Evolutionary conservation across 192 early-diverging fungal genomes (phyloP).

Genomic region (Coemansia sp.): DNA sequence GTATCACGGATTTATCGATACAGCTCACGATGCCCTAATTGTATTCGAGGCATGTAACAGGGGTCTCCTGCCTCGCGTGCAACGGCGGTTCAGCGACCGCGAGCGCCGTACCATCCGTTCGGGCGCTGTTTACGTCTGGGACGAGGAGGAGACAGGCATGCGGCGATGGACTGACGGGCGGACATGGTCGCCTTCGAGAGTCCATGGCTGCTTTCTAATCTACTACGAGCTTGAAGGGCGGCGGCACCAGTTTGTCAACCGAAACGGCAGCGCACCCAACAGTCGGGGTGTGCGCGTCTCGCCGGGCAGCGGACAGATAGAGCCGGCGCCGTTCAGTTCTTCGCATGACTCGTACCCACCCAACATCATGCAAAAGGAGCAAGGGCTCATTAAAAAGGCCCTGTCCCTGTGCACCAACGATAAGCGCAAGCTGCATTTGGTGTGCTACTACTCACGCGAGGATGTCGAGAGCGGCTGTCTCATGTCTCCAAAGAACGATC

Average conservation of each 20-base stretch:
- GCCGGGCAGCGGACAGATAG: constrained; percentile 18
- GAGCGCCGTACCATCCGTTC: constrained; percentile 79
- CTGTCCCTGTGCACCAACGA: constrained; percentile 79
- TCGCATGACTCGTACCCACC: constrained; percentile 43
- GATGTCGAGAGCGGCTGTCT: constrained; percentile 67
- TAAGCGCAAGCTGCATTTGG: constrained; percentile 82
- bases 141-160: constrained; percentile 89
- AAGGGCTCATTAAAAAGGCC: constrained; percentile 83
- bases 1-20: constrained; percentile 79
- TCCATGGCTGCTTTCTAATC: constrained; percentile 83
- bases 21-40: constrained; percentile 82
- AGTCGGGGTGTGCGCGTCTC: constrained; percentile 40
- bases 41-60: constrained; percentile 85
- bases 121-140: constrained; percentile 85
- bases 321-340: constrained; percentile 15
- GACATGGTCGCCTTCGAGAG: constrained; percentile 83
- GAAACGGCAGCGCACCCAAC: not conserved
- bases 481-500: constrained; percentile 64
- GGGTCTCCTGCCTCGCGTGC: constrained; percentile 67
- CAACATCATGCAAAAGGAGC: constrained; percentile 61
- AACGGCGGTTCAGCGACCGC: constrained; percentile 78
- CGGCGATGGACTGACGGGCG: constrained; percentile 88
- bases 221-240: constrained; percentile 82
- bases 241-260: constrained; percentile 54
- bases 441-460: constrained; percentile 83